Percentiles rank a stretch among this genome's conserved stretches.
These are phyloP conservation scores for Paecilomyces variotii DNA, from an alignment of 2,329 filamentous ascomycete genomes.

Conservation along the genomic window DNA sequence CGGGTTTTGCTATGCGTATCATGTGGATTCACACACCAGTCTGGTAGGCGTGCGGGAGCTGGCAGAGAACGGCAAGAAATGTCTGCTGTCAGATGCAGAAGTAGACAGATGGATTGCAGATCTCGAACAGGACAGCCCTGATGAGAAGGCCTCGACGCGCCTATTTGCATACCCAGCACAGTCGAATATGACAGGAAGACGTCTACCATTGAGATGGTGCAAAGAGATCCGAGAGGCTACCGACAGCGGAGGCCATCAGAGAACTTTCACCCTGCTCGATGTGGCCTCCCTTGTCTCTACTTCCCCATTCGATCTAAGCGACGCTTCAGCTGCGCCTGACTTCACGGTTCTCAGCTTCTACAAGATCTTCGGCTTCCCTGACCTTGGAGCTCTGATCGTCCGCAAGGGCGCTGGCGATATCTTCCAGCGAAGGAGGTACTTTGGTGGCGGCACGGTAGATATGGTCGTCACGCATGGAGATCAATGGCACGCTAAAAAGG, in stretches of 20 bases:
- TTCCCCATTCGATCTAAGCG: conserved; percentile 61
- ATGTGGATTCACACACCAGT: conserved; percentile 78
- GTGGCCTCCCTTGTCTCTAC: conserved; percentile 76
- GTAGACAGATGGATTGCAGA: conserved; percentile 58
- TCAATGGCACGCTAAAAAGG: conserved; percentile 75
- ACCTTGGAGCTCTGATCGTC: conserved; percentile 78
- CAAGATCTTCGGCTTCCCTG: conserved; percentile 97
- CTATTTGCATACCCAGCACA: conserved; percentile 82
- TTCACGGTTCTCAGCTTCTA: conserved; percentile 86
- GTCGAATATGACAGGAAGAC: conserved; percentile 82
- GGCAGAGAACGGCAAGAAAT: conserved; percentile 52
- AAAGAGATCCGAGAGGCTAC: conserved; percentile 35
- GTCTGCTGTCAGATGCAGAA: conserved; percentile 56
- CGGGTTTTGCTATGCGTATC: conserved; percentile 80
- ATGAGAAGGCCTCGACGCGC: conserved; percentile 13
- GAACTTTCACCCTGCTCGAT: conserved; percentile 66
- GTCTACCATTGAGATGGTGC: conserved; percentile 66
- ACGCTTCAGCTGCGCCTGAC: conserved; percentile 59
- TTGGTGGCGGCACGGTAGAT: conserved; percentile 91
- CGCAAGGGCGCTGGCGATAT: conserved; percentile 59
- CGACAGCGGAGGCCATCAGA: conserved; percentile 12
- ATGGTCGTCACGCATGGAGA: conserved; percentile 72
- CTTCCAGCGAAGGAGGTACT: conserved; percentile 66
- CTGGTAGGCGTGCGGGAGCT: conserved; percentile 72
- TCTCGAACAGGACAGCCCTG: conserved; percentile 4